A percentile compares a stretch with the other conserved stretches of the same genome.
Conservation (phyloP, 495 filamentous ascomycete species). For the Penicillium arizonense region DNA sequence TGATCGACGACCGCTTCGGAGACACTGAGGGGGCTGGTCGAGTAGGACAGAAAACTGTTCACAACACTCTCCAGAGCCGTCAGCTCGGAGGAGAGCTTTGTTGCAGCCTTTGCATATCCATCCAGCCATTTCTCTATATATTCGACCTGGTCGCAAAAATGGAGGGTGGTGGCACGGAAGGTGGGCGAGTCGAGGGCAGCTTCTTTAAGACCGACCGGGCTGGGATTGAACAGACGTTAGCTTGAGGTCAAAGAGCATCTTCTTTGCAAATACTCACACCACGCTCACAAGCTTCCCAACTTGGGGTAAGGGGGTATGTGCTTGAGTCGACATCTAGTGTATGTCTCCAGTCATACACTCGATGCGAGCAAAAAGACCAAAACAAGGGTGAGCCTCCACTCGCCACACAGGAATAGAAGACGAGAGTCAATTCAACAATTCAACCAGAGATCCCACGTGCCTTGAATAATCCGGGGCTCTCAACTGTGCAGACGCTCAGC, state of each 20-base stretch:
- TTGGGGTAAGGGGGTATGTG: slow-evolving; percentile 43
- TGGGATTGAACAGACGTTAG: slow-evolving; percentile 25
- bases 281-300: slow-evolving; percentile 56
- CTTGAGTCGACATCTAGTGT: slow-evolving; percentile 48
- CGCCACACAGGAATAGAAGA: not conserved
- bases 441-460: slow-evolving; percentile 17
- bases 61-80: slow-evolving; percentile 66
- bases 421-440: slow-evolving; percentile 8
- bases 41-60: slow-evolving; percentile 68
- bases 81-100: slow-evolving; percentile 74
- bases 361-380: slow-evolving; percentile 19
- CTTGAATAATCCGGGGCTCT: slow-evolving; percentile 7
- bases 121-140: slow-evolving; percentile 92
- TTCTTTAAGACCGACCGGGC: slow-evolving; percentile 89
- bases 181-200: slow-evolving; percentile 94
- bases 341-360: slow-evolving; percentile 41
- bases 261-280: slow-evolving; percentile 39
- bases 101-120: slow-evolving; percentile 72
- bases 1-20: slow-evolving; percentile 85
- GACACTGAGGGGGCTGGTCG: slow-evolving; percentile 66
- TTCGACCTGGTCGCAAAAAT: slow-evolving; percentile 92
- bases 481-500: slow-evolving; percentile 1
- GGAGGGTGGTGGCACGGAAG: slow-evolving; percentile 82
- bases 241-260: not conserved
- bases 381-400: not conserved